phyloP scores from a whole-genome alignment of 192 early-diverging fungal species.

The Gigaspora rosea region DNA sequence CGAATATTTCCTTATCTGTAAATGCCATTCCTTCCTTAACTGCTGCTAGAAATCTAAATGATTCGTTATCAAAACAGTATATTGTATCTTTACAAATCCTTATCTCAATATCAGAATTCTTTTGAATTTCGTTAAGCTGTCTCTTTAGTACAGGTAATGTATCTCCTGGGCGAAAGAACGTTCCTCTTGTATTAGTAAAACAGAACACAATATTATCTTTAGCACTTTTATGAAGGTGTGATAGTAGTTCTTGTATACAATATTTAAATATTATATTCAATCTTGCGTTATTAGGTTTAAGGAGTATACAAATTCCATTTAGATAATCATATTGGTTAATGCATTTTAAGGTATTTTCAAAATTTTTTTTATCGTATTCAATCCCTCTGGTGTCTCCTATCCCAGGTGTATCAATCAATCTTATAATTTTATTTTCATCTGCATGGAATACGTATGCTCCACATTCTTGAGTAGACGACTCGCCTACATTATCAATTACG shows the following conservation, averaged over 20 bases:
- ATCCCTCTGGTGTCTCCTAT: constrained; percentile 35
- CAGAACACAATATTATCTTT: constrained; percentile 38
- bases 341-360: constrained; percentile 31
- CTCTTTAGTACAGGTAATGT: constrained; percentile 26
- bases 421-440: constrained; percentile 25
- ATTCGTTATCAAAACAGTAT: constrained; percentile 40
- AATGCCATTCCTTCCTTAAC: constrained; percentile 33
- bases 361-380: constrained; percentile 33
- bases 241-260: constrained; percentile 36
- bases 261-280: constrained; percentile 30
- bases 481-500: background rate
- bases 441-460: constrained; percentile 33
- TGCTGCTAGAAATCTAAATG: constrained; percentile 36
- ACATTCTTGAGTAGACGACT: constrained; percentile 31
- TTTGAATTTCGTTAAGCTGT: constrained; percentile 24
- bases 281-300: constrained; percentile 30
- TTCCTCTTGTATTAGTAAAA: constrained; percentile 35
- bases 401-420: constrained; percentile 40
- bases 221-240: constrained; percentile 35
- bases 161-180: constrained; percentile 36
- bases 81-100: constrained; percentile 18
- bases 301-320: constrained; percentile 36
- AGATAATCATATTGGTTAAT: constrained; percentile 24
- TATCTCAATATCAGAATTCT: constrained; percentile 21
- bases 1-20: constrained; percentile 27